Evolutionary conservation across 163 green algal genomes (phyloP).

Genomic region (Scenedesmus sp.): DNA sequence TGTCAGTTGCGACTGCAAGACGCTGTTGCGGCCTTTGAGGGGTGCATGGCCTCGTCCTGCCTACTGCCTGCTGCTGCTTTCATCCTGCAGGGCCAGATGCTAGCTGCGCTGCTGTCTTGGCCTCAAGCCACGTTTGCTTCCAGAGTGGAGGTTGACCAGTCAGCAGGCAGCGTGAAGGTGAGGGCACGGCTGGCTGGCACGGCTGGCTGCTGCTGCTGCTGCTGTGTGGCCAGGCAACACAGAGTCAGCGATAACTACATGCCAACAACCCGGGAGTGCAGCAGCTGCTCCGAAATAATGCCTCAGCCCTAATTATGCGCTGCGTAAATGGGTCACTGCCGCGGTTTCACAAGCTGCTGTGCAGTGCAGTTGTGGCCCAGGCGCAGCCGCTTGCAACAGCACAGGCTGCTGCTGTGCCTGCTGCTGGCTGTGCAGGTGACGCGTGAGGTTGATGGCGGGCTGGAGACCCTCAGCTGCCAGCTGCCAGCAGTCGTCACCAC

Average conservation of each 20-base stretch:
- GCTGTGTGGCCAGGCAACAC: not conserved
- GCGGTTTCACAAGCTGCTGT: not conserved
- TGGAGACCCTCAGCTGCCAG: slow-evolving; percentile 72
- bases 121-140: slow-evolving; percentile 96
- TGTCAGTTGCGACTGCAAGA: not conserved
- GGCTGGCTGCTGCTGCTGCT: not conserved
- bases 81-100: slow-evolving; percentile 86
- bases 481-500: slow-evolving; percentile 93
- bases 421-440: slow-evolving; percentile 53
- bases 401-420: not conserved
- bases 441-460: slow-evolving; percentile 88
- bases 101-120: slow-evolving; percentile 92
- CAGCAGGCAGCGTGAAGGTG: slow-evolving; percentile 41
- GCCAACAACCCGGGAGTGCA: no score
- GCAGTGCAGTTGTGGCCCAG: not conserved
- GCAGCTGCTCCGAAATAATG: no score
- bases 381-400: not conserved
- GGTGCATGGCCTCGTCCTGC: no score
- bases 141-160: slow-evolving; percentile 75
- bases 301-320: not conserved
- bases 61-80: not conserved
- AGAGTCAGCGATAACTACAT: not conserved
- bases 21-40: no score
- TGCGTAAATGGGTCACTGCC: not conserved
- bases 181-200: slow-evolving; percentile 84